These are phyloP conservation scores for Rhytidiadelphus loreus DNA, from an alignment of 225 moss, liverwort and hornwort species.

Conservation along the genomic window DNA sequence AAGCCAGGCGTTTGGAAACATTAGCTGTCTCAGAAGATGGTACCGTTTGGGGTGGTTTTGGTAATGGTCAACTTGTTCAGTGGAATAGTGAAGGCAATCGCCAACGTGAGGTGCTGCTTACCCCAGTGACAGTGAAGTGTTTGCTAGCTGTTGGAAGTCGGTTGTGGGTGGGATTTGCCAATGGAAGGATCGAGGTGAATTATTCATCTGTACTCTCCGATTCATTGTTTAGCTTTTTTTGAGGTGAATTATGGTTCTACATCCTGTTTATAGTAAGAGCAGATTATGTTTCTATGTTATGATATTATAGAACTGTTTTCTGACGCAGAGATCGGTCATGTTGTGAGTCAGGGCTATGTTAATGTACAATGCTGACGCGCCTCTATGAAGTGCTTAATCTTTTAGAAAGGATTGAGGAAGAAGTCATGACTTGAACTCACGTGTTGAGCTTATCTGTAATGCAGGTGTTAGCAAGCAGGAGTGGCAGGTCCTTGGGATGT, in stretches of 20 bases:
- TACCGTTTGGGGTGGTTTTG: constrained; percentile 92
- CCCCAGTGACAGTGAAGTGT: constrained; percentile 55
- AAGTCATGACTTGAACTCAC: background rate
- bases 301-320: background rate
- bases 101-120: constrained; percentile 19
- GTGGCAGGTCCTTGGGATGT: constrained; percentile 32
- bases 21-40: constrained; percentile 75
- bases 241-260: background rate
- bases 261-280: background rate
- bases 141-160: constrained; percentile 75
- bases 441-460: background rate
- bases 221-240: background rate
- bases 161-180: constrained; percentile 87
- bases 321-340: background rate
- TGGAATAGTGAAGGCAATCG: constrained; percentile 76
- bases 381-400: background rate
- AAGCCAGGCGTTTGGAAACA: constrained; percentile 63
- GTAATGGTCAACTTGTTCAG: constrained; percentile 68
- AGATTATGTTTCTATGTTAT: background rate
- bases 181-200: constrained; percentile 70
- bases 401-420: background rate
- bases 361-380: background rate
- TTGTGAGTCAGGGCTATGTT: background rate
- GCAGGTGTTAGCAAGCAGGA: constrained; percentile 42
- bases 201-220: background rate